Conservation (phyloP, 73 alveolate genomes). For the Paramecium bursaria region DNA sequence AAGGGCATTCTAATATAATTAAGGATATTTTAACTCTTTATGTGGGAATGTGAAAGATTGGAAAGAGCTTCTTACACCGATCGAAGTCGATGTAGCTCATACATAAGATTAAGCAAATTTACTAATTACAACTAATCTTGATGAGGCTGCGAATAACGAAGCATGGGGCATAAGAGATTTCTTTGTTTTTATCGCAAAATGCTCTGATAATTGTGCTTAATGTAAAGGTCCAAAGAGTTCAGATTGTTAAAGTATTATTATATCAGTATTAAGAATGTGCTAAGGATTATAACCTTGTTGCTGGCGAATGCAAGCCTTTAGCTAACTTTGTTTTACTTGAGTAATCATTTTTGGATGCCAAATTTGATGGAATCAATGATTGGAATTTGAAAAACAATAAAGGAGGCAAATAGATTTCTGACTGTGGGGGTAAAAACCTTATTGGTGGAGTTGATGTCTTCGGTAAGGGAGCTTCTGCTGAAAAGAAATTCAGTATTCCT, state of each 20-base stretch:
- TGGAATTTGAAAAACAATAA: background rate
- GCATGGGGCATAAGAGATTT: slow-evolving; percentile 42
- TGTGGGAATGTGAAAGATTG: background rate
- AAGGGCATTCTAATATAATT: background rate
- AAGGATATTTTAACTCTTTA: background rate
- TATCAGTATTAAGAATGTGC: too few relatives aligned
- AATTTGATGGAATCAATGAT: background rate
- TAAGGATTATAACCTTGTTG: too few relatives aligned
- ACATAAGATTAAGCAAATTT: background rate
- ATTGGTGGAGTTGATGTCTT: background rate
- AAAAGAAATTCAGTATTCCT: background rate
- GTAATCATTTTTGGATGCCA: background rate
- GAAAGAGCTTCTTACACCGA: background rate
- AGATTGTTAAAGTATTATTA: slow-evolving; percentile 23
- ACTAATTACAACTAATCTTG: background rate
- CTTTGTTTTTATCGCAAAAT: background rate
- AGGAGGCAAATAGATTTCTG: background rate
- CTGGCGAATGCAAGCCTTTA: background rate
- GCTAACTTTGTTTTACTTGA: background rate
- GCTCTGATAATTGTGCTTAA: background rate
- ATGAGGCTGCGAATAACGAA: slow-evolving; percentile 8
- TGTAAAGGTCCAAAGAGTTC: background rate
- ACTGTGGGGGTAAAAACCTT: background rate
- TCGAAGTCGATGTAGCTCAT: background rate
- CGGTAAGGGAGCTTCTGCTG: slow-evolving; percentile 2